Conservation (phyloP, 176 grass and related monocot genomes). For the Hordeum marinum region DNA sequence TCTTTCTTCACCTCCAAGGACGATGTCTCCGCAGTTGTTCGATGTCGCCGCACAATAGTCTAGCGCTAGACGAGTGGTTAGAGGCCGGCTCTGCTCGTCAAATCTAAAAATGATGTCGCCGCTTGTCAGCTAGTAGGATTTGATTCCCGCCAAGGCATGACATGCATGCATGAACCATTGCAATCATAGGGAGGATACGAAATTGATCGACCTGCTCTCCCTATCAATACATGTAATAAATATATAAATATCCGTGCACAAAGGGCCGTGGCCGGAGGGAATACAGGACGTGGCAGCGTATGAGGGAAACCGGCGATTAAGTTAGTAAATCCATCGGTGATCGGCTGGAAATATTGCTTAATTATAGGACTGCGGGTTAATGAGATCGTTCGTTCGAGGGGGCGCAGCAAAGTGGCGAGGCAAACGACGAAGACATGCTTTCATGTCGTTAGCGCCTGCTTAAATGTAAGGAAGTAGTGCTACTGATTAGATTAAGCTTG, state of each 20-base stretch:
- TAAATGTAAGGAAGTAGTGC: background rate
- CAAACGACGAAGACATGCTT: constrained; percentile 33
- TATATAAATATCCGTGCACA: background rate
- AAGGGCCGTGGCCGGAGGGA: background rate
- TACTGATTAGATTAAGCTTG: background rate
- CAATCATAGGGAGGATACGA: constrained; percentile 36
- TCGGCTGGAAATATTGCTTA: background rate
- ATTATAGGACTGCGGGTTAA: background rate
- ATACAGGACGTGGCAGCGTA: constrained; percentile 1
- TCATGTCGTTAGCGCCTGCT: constrained; percentile 18
- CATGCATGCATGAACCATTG: constrained; percentile 33
- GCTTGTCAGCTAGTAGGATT: constrained; percentile 51
- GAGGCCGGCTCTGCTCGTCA: constrained; percentile 28
- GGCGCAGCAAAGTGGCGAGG: background rate
- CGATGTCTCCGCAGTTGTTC: too few relatives aligned
- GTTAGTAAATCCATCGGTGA: background rate
- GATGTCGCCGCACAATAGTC: background rate
- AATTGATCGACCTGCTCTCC: background rate
- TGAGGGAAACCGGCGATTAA: background rate
- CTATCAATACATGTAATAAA: background rate
- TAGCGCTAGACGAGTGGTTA: constrained; percentile 30
- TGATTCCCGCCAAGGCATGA: constrained; percentile 38
- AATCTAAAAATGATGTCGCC: constrained; percentile 36
- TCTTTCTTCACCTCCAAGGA: constrained; percentile 24
- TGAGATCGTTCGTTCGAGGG: background rate